Evolutionary conservation across 2,329 filamentous ascomycete species (phyloP).

Genomic region (Colletotrichum kahawae): DNA sequence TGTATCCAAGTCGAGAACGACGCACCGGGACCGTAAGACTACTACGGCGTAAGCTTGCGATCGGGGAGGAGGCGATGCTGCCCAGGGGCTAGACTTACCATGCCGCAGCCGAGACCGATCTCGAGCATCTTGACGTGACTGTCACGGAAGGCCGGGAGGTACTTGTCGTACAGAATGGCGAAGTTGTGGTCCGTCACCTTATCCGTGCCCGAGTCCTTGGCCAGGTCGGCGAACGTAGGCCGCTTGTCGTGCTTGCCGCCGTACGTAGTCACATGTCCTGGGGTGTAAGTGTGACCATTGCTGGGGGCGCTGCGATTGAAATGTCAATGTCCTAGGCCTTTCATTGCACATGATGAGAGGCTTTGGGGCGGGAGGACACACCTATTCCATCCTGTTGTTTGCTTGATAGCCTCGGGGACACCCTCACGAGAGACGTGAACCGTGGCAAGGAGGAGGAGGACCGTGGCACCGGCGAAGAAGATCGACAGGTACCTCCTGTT

Average conservation of each 20-base stretch:
- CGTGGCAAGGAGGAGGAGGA: neutral
- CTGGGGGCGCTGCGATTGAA: neutral
- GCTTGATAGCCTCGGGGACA: neutral
- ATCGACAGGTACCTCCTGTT: constrained; percentile 3
- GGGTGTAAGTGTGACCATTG: neutral
- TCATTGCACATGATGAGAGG: neutral
- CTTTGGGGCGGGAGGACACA: neutral
- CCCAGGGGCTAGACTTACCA: constrained; percentile 25
- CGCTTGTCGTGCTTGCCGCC: neutral
- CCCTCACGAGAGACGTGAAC: neutral
- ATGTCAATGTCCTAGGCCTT: neutral
- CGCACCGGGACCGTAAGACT: constrained; percentile 39
- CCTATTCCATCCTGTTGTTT: constrained; percentile 9
- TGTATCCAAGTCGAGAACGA: constrained; percentile 46
- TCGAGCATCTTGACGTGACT: constrained; percentile 43
- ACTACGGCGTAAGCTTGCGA: neutral
- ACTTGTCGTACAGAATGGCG: constrained; percentile 45
- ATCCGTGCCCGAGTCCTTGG: constrained; percentile 40
- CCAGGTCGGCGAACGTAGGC: constrained; percentile 36
- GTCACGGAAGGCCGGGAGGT: constrained; percentile 35
- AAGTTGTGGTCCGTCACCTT: constrained; percentile 44
- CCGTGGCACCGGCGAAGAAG: neutral
- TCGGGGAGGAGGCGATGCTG: neutral
- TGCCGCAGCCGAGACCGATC: constrained; percentile 45
- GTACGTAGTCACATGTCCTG: neutral